These are phyloP conservation scores for Ettlia oleoabundans DNA, from an alignment of 139 green algal genomes.

Conservation along the genomic window DNA sequence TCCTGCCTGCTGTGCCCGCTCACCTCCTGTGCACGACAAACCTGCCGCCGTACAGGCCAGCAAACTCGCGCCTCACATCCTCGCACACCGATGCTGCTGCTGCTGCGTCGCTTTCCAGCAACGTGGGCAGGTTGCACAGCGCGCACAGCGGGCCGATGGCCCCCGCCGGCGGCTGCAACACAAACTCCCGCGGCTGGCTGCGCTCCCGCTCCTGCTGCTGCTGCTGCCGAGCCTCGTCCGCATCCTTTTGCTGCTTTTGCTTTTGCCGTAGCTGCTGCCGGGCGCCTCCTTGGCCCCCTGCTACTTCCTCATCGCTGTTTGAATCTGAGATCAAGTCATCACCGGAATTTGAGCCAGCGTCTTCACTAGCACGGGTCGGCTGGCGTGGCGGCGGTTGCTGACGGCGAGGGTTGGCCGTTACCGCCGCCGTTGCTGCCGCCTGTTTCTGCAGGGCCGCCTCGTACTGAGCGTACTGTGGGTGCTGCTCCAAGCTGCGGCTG, in stretches of 20 bases:
- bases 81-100: neutral
- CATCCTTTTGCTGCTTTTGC: too few species aligned
- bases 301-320: neutral
- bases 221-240: neutral
- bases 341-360: neutral
- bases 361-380: neutral
- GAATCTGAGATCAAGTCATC: neutral
- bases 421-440: neutral
- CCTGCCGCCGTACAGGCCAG: neutral
- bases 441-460: neutral
- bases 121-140: constrained; percentile 11
- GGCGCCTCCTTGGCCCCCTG: neutral
- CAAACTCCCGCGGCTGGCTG: neutral
- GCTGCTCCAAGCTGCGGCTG: neutral
- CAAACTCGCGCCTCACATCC: neutral
- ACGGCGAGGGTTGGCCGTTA: too few species aligned
- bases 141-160: neutral
- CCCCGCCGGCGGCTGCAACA: neutral
- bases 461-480: constrained; percentile 1
- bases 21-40: constrained; percentile 9
- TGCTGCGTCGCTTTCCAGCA: neutral
- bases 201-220: neutral
- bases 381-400: neutral
- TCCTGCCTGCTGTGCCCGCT: neutral
- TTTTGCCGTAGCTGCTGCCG: neutral